Percentiles rank a stretch among this genome's conserved stretches.
These are phyloP conservation scores for Rutstroemia sp. DNA, from an alignment of 2,329 filamentous ascomycete species.

Conservation along the genomic window DNA sequence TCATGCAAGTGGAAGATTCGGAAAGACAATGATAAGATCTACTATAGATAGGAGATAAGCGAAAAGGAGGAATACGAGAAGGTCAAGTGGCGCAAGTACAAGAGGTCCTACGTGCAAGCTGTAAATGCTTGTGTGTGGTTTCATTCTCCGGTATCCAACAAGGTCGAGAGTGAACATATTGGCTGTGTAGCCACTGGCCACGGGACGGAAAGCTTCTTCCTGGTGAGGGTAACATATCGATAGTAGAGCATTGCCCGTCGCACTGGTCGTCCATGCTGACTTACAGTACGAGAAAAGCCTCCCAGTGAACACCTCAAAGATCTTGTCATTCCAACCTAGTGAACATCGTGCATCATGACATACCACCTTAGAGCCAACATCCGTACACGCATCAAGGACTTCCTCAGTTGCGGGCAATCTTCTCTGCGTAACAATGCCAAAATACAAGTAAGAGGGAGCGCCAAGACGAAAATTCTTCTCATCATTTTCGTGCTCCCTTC, in stretches of 20 bases:
- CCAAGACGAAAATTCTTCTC: constrained; percentile 3
- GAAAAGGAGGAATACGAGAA: neutral
- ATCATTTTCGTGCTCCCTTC: neutral
- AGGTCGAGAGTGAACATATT: too few species aligned
- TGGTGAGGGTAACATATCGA: too few species aligned
- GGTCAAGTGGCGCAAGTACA: neutral
- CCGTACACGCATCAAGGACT: neutral
- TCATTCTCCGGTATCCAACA: neutral
- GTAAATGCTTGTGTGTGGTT: neutral
- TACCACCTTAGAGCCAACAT: neutral
- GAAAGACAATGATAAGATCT: neutral
- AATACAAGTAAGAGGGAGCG: neutral
- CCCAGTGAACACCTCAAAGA: neutral
- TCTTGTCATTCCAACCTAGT: neutral
- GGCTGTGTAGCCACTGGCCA: too few species aligned
- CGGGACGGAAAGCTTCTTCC: too few species aligned
- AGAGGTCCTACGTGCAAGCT: too few species aligned
- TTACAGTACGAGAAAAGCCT: neutral
- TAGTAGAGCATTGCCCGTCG: too few species aligned
- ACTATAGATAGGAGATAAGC: neutral
- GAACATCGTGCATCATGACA: neutral
- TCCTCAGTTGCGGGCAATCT: too few species aligned
- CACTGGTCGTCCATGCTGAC: too few species aligned
- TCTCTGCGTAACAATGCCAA: neutral
- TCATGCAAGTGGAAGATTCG: neutral